phyloP scores from a whole-genome alignment of 1,284 basidiomycete genomes.

The Somion occarium region DNA sequence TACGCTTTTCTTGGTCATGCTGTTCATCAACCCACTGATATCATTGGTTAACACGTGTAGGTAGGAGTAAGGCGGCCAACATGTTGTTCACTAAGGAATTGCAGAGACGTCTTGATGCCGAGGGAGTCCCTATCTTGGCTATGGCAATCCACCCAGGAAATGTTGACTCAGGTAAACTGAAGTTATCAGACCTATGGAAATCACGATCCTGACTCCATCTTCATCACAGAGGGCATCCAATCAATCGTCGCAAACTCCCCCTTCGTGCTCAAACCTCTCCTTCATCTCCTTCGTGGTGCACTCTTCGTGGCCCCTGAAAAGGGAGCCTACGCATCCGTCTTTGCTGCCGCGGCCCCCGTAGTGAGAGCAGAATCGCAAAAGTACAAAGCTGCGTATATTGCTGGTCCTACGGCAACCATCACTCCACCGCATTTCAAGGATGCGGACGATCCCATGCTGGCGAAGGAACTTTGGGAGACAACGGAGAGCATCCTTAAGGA shows the following conservation, averaged over 20 bases:
- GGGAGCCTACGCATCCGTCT: conserved; percentile 34
- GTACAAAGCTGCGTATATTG: conserved; percentile 38
- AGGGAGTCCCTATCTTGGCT: conserved; percentile 27
- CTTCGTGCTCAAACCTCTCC: not conserved
- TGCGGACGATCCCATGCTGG: conserved; percentile 31
- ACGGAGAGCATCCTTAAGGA: conserved; percentile 26
- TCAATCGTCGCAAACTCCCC: not conserved
- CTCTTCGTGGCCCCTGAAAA: conserved; percentile 5
- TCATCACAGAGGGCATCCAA: conserved; percentile 2
- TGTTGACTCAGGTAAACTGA: conserved; percentile 35
- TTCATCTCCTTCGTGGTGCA: not conserved
- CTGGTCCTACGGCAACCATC: conserved; percentile 29
- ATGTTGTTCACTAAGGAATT: conserved; percentile 27
- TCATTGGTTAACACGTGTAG: conserved; percentile 11
- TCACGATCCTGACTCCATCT: conserved; percentile 8
- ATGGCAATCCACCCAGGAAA: conserved; percentile 33
- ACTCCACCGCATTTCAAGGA: conserved; percentile 19
- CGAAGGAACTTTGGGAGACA: conserved; percentile 36
- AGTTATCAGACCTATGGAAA: not conserved
- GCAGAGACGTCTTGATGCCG: conserved; percentile 23
- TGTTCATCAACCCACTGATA: not conserved
- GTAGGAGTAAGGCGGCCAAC: conserved; percentile 33
- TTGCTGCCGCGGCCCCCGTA: conserved; percentile 39
- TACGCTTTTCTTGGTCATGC: not conserved
- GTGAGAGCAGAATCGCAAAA: conserved; percentile 26